A percentile compares a stretch with the other conserved stretches of the same genome.
Evolutionary conservation across 1,284 basidiomycete species (phyloP).

Genomic region (Heterobasidion annosum): DNA sequence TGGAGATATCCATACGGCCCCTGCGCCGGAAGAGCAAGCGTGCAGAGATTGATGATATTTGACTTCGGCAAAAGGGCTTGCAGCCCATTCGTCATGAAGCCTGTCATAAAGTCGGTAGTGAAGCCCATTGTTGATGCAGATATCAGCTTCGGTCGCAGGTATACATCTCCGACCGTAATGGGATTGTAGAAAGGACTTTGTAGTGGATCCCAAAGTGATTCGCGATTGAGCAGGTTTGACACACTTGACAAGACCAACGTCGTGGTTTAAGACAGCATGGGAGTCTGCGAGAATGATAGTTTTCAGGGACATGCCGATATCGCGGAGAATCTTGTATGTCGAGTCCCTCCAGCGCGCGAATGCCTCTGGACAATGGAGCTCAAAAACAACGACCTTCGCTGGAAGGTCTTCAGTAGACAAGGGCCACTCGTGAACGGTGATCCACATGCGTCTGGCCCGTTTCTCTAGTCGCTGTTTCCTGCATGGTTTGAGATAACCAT

Average conservation of each 20-base stretch:
- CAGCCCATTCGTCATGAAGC: slow-evolving; percentile 6
- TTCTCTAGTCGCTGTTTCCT: slow-evolving; percentile 22
- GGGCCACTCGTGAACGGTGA: slow-evolving; percentile 40
- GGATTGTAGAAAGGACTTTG: slow-evolving; percentile 27
- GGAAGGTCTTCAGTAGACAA: slow-evolving; percentile 21
- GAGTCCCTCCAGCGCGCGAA: slow-evolving; percentile 35
- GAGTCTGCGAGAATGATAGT: background rate
- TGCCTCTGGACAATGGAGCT: slow-evolving; percentile 27
- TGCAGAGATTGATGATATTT: slow-evolving; percentile 18
- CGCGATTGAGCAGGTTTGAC: slow-evolving; percentile 5
- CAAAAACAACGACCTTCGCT: slow-evolving; percentile 31
- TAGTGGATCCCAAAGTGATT: slow-evolving; percentile 28
- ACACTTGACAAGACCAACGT: background rate
- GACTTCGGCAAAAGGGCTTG: slow-evolving; percentile 5
- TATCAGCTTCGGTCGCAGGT: slow-evolving; percentile 14
- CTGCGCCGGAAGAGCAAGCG: slow-evolving; percentile 15
- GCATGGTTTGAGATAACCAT: background rate
- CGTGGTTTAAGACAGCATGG: background rate
- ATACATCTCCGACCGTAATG: slow-evolving; percentile 25
- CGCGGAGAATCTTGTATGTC: slow-evolving; percentile 28
- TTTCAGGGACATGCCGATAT: slow-evolving; percentile 16
- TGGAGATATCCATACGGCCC: slow-evolving; percentile 27
- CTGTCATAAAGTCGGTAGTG: slow-evolving; percentile 14
- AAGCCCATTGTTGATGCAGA: slow-evolving; percentile 27
- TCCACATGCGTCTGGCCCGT: slow-evolving; percentile 17